Evolutionary conservation across 768 basidiomycete species (phyloP).

Genomic region (Lyophyllum shimeji): DNA sequence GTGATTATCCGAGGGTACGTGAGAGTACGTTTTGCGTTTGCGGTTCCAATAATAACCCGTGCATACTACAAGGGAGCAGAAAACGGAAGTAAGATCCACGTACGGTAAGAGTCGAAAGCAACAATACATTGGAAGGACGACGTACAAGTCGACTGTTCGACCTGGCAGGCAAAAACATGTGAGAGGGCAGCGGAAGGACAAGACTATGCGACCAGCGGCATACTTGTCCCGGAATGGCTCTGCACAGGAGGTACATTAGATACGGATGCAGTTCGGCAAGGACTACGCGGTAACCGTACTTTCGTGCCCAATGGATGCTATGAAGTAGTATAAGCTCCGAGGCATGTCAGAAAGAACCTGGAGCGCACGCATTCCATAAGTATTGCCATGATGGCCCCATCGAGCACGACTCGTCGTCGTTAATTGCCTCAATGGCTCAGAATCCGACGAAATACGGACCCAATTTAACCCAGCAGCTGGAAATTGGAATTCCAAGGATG

Average conservation of each 20-base stretch:
- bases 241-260: conserved; percentile 17
- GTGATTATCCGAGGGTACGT: conserved; percentile 73
- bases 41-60: conserved; percentile 81
- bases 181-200: background rate
- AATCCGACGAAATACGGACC: conserved; percentile 78
- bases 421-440: conserved; percentile 82
- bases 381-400: conserved; percentile 74
- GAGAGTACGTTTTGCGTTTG: conserved; percentile 79
- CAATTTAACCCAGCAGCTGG: conserved; percentile 75
- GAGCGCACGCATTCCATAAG: conserved; percentile 37
- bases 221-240: conserved; percentile 37
- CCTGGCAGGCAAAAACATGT: conserved; percentile 1
- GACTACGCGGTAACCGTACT: conserved; percentile 85
- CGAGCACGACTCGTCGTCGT: conserved; percentile 75
- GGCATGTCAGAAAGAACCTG: background rate
- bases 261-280: conserved; percentile 35
- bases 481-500: conserved; percentile 33
- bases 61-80: conserved; percentile 14
- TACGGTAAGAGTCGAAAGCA: conserved; percentile 27
- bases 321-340: conserved; percentile 42
- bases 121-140: background rate
- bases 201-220: background rate
- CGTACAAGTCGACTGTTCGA: conserved; percentile 14
- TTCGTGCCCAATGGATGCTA: conserved; percentile 79
- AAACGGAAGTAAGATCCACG: conserved; percentile 45